Base-by-base conservation (phyloP, 306 rosid species). In the Pterocarpus macrocarpus region DNA sequence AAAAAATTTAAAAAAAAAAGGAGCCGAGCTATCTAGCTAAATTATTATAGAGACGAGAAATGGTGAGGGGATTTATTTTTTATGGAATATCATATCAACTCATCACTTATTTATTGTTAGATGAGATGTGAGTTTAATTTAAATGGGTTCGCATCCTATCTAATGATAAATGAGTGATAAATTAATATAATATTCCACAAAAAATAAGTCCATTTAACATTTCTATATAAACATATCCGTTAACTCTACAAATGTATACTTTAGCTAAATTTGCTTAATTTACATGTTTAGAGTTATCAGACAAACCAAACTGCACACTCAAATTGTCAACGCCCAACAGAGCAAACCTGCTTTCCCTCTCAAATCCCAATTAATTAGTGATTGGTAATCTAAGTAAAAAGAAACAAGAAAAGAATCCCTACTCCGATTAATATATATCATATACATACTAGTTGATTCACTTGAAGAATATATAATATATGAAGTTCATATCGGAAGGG, bases 321-420 rank as follows among this genome's bases (percentile, higher is more conserved):
- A 38, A 65, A 30, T 56, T 65, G 74, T 73, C 80, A 74, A 81
- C 41, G 35, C 52, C 50, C 14, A 82, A 36, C 64, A 34, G 16
- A 69, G 11, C 53, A 61, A 49, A 59, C 52, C 32, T 47, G 15
- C 79, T 77, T 43, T 83, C 80, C 47, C 71, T 64, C 38, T 64
- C 71, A 77, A 64, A 22, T 7, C 58, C 49, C 55, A 72, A 28
- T 57, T 57, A 78, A 73, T 72, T 72, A 49, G 4, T 80, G 0
- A 35, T 16, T 17, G 43, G 35, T 30, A 56, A 69, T 45, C n/a
- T 49, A 14, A 30, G 16, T 16, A 17, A 77, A 67, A 30, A 12
- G 5, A 62, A 63, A 35, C 39, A 78, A 8, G 58, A 5, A 66
- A 66, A 49, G 67, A 78, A 65, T 41, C 56, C 56, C 4, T 33